Conservation (phyloP, 495 filamentous ascomycete genomes). For the Trichoderma orchidacearum region DNA sequence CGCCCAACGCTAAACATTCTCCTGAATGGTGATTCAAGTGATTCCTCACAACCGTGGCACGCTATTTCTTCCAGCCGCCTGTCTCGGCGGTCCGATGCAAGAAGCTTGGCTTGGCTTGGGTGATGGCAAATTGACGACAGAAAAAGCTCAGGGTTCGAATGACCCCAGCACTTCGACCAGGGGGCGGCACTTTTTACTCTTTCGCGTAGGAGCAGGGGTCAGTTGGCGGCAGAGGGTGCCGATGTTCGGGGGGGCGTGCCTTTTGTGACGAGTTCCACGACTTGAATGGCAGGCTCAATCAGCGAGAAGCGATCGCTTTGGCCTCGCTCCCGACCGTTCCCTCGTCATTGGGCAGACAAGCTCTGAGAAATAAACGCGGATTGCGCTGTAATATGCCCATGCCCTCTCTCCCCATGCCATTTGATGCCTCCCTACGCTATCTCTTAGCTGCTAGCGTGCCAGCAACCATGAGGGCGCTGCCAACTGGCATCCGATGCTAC, state of each 20-base stretch:
- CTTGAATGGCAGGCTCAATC: no score
- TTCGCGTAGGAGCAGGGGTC: not conserved
- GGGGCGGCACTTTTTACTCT: not conserved
- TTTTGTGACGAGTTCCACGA: not conserved
- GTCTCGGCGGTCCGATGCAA: not conserved
- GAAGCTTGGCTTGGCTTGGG: no score
- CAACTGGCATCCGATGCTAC: constrained; percentile 1
- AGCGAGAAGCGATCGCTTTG: not conserved
- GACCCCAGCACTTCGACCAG: not conserved
- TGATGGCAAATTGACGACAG: not conserved
- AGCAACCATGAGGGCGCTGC: not conserved
- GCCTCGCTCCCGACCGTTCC: not conserved
- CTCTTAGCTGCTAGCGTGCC: not conserved
- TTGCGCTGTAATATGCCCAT: not conserved
- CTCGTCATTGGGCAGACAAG: not conserved
- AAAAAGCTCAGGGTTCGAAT: not conserved
- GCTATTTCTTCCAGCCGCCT: not conserved
- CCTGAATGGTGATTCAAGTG: no score
- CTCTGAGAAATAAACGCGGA: not conserved
- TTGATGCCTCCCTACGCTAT: not conserved
- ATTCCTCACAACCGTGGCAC: no score
- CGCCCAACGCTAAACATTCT: not conserved
- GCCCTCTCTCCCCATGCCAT: not conserved
- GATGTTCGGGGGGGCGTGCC: not conserved
- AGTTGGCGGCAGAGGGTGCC: not conserved